Evolutionary conservation across 2,329 filamentous ascomycete genomes (phyloP), one percentile per base, ranked within the genome.

Genomic region (Aspergillus transmontanensis): DNA sequence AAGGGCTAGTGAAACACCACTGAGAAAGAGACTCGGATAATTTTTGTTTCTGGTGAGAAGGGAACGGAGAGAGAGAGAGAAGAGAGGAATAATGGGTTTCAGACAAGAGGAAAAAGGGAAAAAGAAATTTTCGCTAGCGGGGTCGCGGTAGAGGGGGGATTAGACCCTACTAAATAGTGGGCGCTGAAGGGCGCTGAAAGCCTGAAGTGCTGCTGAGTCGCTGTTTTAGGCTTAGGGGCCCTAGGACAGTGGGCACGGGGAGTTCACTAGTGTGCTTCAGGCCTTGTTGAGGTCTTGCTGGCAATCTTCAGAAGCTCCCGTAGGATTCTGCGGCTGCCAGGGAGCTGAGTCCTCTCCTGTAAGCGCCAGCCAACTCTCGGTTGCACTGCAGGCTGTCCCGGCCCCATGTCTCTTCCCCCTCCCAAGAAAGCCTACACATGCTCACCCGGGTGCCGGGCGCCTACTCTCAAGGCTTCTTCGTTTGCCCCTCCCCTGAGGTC

Each of bases 1-100:
- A 85, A 87, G 87, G 61, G n/a, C 19, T 9, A 55, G 82, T 81
- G 66, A 61, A 86, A 70, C 54, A 82, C 81, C 23, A 85, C 74
- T 58, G 64, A 83, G 73, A 45, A 78, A 79, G 50, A 82, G 81
- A 54, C 81, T 62, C 57, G 57, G 58, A 64, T 57, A 53, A 54
- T 57, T 34, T 41, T 56, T 30, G 26, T 54, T 55, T 61, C 56
- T 48, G 55, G 51, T 48, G 62, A 45, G 46, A 64, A 56, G 48
- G 58, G 50, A 67, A 66, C 62, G 60, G 54, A 64, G 57, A 61
- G 62, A 39, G 59, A 63, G 59, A 63, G 34, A 64, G 64, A 60
- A 58, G 65, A 39, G 60, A 59, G 45, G 58, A 59, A 57, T 54
- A 58, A 45, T 62, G 71, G 61, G 61, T 62, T 59, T 21, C 56